Evolutionary conservation across 2,329 filamentous ascomycete species (phyloP), one percentile per base, ranked within the genome.

Genomic region (Pyrenochaeta sp.): DNA sequence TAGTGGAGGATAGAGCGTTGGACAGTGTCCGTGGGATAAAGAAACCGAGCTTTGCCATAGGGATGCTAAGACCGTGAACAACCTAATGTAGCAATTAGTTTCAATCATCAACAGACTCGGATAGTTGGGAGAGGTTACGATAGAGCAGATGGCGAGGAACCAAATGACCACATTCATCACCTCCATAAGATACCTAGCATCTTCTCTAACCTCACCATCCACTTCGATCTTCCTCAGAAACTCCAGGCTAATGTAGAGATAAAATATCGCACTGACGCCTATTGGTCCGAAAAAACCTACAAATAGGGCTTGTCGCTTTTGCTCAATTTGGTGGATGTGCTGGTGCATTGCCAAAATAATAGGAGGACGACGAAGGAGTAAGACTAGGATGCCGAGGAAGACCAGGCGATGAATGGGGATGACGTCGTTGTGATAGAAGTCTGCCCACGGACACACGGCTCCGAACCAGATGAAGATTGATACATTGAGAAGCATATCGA

Each of bases 201-300:
- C 92, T 36, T 83, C 81, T 28, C 91, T 83, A 13, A 86, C 79
- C 32, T 84, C 72, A 0, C 86, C 88, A 51, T 91, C 80, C 7
- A 87, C 85, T 0, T 83, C 85, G 54, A 88, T 76, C 3, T 80
- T 72, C 6, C 75, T 72, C 2, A 97, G 81, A 59, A 93, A 97
- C 25, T 96, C 91, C 1, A 91, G 77, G 40, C 86, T 89, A 60
- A 97, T 82, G 71, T 93, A 96, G 5, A 97, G 83, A 73, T 97
- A 97, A 74, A 96, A 97, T 22, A 97, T 86, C 1, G 92, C 93
- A 15, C 91, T 92, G 1, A 97, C 93, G 2, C 94, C 93, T 54
- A 97, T 93, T 0, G 93, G 93, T 0, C 93, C 93, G 64, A 97
- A 97, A 80, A 96, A 97, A 0, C 93, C 93, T 7, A 95, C 91